Evolutionary conservation across 208 protist species (phyloP), one percentile per base, ranked within the genome.

Genomic region (Entamoeba nuttalli): DNA sequence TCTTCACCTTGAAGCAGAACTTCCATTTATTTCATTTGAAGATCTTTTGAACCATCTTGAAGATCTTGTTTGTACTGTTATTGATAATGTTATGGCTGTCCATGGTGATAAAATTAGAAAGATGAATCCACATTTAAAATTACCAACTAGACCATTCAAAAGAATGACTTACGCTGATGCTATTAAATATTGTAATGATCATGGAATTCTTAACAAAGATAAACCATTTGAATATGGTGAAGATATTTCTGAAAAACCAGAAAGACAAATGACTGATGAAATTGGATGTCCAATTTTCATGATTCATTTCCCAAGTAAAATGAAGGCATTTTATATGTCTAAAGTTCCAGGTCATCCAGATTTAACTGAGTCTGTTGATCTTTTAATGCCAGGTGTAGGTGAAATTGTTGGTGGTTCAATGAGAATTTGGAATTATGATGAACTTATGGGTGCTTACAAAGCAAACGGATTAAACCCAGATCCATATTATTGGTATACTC

Each of bases 261-360:
- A 99, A 97, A 97, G 99, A 73, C 97, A 97, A 41, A 99, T 99
- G 98, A 98, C 98, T 93, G 98, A 98, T 94, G 97, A 97, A 95
- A 98, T 99, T 44, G 98, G 98, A 73, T 97, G 98, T 95, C 99
- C 99, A 93, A 98, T 99, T 48, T 97, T 99, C 50, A 98, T 99
- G 98, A 98, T 97, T 15, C 96, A 98, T 93, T 99, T 99, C 98
- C 99, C 99, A 94, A 97, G 97, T 0, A 97, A 97, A 52, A 98
- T 99, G 97, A 99, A 99, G 97, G 98, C 98, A 50, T 99, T 99
- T 97, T 99, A 99, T 98, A 99, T 99, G 96, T 57, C 69, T 2
- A 93, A 97, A 97, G 51, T 96, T 94, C 71, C 30, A 44, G 96
- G 96, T 7, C 94, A 97, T 30, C 41, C 7, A 0, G 1, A 51